A percentile compares a stretch with the other conserved stretches of the same genome.
Evolutionary conservation across 805 yeast species (phyloP).

Genomic region (Candida sithepensis): DNA sequence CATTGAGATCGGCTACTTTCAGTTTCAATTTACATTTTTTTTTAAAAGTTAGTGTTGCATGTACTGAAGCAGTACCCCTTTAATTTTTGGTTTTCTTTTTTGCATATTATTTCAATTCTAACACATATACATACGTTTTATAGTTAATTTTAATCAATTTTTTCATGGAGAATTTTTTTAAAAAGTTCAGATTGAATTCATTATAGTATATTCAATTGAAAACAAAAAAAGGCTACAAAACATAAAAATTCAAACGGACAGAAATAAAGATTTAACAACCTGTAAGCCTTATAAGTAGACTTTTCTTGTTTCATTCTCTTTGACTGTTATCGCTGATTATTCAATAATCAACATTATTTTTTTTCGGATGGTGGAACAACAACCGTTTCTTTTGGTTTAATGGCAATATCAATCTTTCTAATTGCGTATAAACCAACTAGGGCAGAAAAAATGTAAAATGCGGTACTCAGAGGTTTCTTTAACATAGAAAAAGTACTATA

Average conservation of each 20-base stretch:
- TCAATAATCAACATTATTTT: background rate
- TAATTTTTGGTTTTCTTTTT: background rate
- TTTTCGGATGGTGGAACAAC: background rate
- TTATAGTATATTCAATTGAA: too few relatives aligned
- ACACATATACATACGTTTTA: background rate
- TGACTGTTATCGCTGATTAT: background rate
- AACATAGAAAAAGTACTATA: constrained; percentile 51
- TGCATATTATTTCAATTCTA: background rate
- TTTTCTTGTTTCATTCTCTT: background rate
- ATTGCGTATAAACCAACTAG: constrained; percentile 51
- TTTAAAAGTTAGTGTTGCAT: background rate
- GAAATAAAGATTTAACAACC: too few relatives aligned
- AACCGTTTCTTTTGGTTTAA: constrained; percentile 16
- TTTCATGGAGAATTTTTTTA: too few relatives aligned
- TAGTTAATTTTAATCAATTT: too few relatives aligned
- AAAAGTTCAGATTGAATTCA: too few relatives aligned
- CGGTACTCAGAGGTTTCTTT: constrained; percentile 63
- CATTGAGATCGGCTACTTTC: background rate
- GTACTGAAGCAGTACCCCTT: background rate
- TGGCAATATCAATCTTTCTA: constrained; percentile 40
- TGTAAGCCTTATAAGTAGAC: too few relatives aligned
- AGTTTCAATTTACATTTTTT: background rate
- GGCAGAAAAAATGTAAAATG: constrained; percentile 58
- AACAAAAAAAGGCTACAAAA: too few relatives aligned
- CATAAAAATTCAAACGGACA: too few relatives aligned